Base-by-base conservation (phyloP, 1,139 yeast genomes). In the Barnettozyma hawaiiensis region DNA sequence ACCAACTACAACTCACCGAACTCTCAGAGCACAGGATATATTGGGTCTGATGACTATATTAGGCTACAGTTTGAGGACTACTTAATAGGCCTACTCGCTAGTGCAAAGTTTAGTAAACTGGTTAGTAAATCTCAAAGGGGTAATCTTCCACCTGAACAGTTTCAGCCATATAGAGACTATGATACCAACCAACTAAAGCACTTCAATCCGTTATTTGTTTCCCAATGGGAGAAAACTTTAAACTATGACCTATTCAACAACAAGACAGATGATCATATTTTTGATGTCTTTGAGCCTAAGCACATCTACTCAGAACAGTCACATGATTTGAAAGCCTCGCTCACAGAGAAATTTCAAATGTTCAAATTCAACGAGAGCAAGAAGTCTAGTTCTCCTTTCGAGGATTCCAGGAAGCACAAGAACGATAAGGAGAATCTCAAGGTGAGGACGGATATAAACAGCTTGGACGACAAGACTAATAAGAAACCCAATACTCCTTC, bases 11-110 rank as follows among this genome's bases (percentile, higher is more conserved):
- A 49, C 14, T 20, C 44, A 3, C 49, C 48, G 40, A 49, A 24
- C 48, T 28, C 80, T 1, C 67, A 67, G 47, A 75, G 71, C 41
- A 65, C 72, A 7, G 70, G 66, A 16, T 82, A 72, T 57, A 63
- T 66, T 37, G 97, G 97, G 2, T 85, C 89, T 54, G 97, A 92
- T 55, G 98, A 92, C 61, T 85, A 82, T 55, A 82, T 92, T 29
- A 69, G 98, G 43, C 75, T 81, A 63, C 87, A 81, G 54, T 90
- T 90, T 63, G 98, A 92, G 59, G 97, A 89, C 55, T 92, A 92
- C 58, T 64, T 90, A 29, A 73, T 84, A 50, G 86, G 95, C 14
- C 63, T 92, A 50, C 63, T 92, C 35, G 71, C 95, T 0, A 73
- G 86, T 19, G 79, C 76, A 35, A 83, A 94, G 61, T 85, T 80